Evolutionary conservation across 306 rosid species (phyloP), one percentile per base, ranked within the genome.

Genomic region (Boehmeria nivea): DNA sequence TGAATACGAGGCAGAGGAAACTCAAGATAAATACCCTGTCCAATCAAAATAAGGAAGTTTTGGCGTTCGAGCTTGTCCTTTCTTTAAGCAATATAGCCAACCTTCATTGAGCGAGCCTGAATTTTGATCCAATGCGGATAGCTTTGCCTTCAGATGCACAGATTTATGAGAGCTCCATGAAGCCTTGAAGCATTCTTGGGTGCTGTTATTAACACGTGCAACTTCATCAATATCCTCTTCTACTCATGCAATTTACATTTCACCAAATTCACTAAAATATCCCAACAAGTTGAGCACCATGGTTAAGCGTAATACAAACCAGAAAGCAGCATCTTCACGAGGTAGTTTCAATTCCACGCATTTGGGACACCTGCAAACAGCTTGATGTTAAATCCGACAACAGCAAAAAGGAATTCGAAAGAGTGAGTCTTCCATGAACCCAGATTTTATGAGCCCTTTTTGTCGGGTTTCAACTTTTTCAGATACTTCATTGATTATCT

Each of bases 161-260:
- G 95, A 59, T 59, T 84, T 91, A 77, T 91, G 98, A 6, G 82
- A 72, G 82, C 82, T 82, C 98, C 98, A 91, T 15, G 96, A 87
- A 42, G 84, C 79, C 78, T 91, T 91, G 69, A 91, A 91, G 70
- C 98, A 91, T 53, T 91, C 96, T 83, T 91, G 98, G 42, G 98
- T 51, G 68, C 98, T 91, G 82, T 76, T 76, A 69, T 60, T 64
- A 31, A 31, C 9, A 68, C 43, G 69, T 51, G n/a, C 19, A 40
- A 53, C 24, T 26, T n/a, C 47, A 26, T 43, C 18, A 57, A 26
- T 21, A 37, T 37, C 15, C 8, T 14, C 48, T 12, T 3, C 13
- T 13, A 19, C 16, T 40, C 22, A 18, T 11, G 45, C 23, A 54
- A 22, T 22, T 23, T 23, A 21, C 34, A 56, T 13, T 21, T 6